Base-by-base conservation (phyloP, 2,329 filamentous ascomycete genomes). In the Colletotrichum ledebouriae region DNA sequence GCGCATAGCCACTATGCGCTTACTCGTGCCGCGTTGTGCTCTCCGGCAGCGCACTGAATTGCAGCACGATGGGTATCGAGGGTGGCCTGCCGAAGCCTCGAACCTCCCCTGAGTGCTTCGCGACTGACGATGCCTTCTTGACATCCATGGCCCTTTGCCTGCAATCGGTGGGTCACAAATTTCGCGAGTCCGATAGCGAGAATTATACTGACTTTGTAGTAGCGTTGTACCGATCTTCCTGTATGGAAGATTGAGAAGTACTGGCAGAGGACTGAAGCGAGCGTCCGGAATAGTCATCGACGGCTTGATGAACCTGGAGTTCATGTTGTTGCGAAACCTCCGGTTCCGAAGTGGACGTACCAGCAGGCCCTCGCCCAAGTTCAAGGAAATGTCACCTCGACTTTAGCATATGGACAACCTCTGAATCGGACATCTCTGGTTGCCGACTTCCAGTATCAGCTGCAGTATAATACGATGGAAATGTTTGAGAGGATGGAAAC, bases 381-480 rank as follows among this genome's bases (percentile, higher is more conserved):
- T 7, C 46, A 59, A 3, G 55, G 37, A 1, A 44, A n/a, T 2
- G 25, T 55, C 3, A 50, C 20, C 29, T 34, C 42, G 3, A 58
- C 20, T 9, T 15, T 63, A 12, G 33, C 17, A 11, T 55, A 46
- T 17, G 29, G 34, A 1, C 17, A 6, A 5, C 42, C 41, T 3
- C 70, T 81, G 6, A 79, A 80, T 52, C 70, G 67, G 6, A 80
- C 78, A 7, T 77, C 76, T 64, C 72, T 78, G 55, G 70, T 80
- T 20, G 37, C 37, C 1, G 63, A 73, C 3, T 60, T 67, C 9
- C 73, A 76, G 57, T 81, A 77, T 74, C 74, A 75, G 56, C 63
- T 72, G 7, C 73, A 86, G 72, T 87, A 87, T 76, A 86, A 83
- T 67, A 84, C 84, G 59, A 82, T 85, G 77, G 72, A 82, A 10